Evolutionary conservation across 2,329 filamentous ascomycete genomes (phyloP), one percentile per base, ranked within the genome.

Genomic region (Amauroascus verrucosus): DNA sequence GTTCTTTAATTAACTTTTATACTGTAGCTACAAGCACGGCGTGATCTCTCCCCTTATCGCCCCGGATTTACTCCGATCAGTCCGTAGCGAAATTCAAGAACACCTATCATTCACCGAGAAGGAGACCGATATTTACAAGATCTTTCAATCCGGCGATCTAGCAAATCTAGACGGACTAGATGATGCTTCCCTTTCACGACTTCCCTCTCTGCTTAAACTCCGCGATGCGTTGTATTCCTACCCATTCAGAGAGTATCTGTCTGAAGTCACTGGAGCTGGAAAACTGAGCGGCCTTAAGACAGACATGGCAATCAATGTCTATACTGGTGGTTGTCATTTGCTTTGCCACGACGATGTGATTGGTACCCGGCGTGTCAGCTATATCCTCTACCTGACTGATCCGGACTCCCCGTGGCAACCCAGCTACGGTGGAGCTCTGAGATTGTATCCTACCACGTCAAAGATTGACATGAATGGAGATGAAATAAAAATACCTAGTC

Each of bases 121-220:
- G 71, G 93, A 98, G 72, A 98, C 93, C 46, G 93, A 98, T 69
- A 98, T 98, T 63, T 98, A 98, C 80, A 95, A 94, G 72, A 97
- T 98, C 66, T 90, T 96, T 77, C 93, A 98, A 75, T 97, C 91
- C 3, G 93, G 93, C 60, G 93, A 98, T 68, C 79, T 98, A 32
- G 93, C 93, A 45, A 98, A 98, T 71, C 82, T 98, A 55, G 91
- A 96, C 70, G 93, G 93, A 22, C 80, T 98, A 41, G 88, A 95
- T 57, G 84, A 94, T 66, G 83, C 84, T 6, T 89, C 90, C 6
- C 79, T 97, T 52, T 79, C 85, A 57, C 89, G 88, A 66, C 76
- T 98, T 13, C 93, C 93, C 0, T 95, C 88, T 11, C 77, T 98
- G n/a, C 81, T 96, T 41, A 81, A 83, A 56, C 81, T 98, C n/a